These are phyloP conservation scores for Saccharomycopsis lassenensis DNA, from an alignment of 805 yeast genomes.

Conservation along the genomic window DNA sequence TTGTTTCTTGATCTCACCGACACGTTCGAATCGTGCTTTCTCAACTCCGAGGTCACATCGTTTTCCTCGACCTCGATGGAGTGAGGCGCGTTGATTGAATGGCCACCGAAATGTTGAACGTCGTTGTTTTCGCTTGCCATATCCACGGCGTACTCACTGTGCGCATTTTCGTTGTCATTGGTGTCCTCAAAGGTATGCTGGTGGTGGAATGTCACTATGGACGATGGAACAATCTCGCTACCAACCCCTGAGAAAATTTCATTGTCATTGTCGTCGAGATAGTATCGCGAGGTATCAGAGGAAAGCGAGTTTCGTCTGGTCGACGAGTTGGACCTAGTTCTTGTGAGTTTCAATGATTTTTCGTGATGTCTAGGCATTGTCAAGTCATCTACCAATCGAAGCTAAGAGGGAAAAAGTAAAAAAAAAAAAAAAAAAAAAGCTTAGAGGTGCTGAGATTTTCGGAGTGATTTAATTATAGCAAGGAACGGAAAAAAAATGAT, in stretches of 20 bases:
- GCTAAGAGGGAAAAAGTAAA: too few species aligned
- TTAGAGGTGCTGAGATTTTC: too few species aligned
- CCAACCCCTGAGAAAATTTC: constrained; percentile 76
- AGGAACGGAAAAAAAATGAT: too few species aligned
- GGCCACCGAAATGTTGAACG: too few species aligned
- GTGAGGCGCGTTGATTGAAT: too few species aligned
- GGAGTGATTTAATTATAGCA: too few species aligned
- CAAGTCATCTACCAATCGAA: too few species aligned
- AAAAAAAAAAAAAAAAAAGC: too few species aligned
- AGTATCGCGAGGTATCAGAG: constrained; percentile 5
- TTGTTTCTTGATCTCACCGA: constrained; percentile 24
- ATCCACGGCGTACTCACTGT: constrained; percentile 3
- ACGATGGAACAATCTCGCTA: constrained; percentile 64
- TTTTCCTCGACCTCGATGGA: neutral
- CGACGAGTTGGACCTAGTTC: constrained; percentile 14
- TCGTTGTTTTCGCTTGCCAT: too few species aligned
- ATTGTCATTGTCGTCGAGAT: constrained; percentile 41
- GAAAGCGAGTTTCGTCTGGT: constrained; percentile 14
- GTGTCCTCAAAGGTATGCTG: constrained; percentile 37
- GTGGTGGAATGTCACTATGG: constrained; percentile 68
- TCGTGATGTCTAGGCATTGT: constrained; percentile 14
- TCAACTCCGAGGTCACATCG: neutral
- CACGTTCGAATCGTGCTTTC: constrained; percentile 16
- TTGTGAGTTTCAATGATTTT: constrained; percentile 9
- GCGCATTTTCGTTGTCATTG: constrained; percentile 3